phyloP scores from a whole-genome alignment of 495 filamentous ascomycete genomes.

The Pseudoneurospora amorphoporcata region DNA sequence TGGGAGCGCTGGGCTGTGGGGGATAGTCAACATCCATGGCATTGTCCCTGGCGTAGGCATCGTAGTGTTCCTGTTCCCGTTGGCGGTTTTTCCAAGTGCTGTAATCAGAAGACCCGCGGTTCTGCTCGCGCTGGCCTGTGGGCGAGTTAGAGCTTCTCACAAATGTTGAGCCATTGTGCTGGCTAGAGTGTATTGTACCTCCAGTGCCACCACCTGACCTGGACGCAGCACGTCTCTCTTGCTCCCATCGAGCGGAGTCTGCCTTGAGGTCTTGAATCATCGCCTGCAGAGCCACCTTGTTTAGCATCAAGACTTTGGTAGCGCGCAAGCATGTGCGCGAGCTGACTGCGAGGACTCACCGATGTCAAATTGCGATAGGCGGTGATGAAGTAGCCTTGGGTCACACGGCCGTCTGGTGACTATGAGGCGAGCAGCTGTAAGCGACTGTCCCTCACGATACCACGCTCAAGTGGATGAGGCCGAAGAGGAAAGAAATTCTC shows the following conservation, averaged over 20 bases:
- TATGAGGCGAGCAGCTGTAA: slow-evolving; percentile 7
- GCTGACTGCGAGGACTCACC: slow-evolving; percentile 43
- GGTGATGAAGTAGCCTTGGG: slow-evolving; percentile 71
- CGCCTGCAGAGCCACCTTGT: slow-evolving; percentile 40
- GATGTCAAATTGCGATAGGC: slow-evolving; percentile 81
- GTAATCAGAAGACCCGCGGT: slow-evolving; percentile 21
- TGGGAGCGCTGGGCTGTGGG: slow-evolving; percentile 2
- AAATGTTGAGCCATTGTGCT: slow-evolving; percentile 37
- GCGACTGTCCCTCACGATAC: slow-evolving; percentile 1
- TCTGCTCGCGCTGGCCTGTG: slow-evolving; percentile 31
- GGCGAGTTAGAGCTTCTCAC: slow-evolving; percentile 49
- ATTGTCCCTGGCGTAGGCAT: slow-evolving; percentile 7
- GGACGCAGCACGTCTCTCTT: slow-evolving; percentile 47
- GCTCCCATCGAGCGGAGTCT: slow-evolving; percentile 73
- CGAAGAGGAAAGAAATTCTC: slow-evolving; percentile 2
- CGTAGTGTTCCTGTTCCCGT: slow-evolving; percentile 11
- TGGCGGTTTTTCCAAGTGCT: slow-evolving; percentile 22
- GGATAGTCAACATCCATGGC: slow-evolving; percentile 24
- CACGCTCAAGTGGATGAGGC: slow-evolving; percentile 3
- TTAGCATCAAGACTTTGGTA: neutral
- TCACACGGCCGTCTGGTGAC: slow-evolving; percentile 45
- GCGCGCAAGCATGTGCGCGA: slow-evolving; percentile 8
- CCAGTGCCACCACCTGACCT: slow-evolving; percentile 36
- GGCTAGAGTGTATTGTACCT: slow-evolving; percentile 48
- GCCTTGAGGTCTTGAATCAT: slow-evolving; percentile 81